Base-by-base conservation (phyloP, 257 asterid species). In the Osmanthus fragrans region DNA sequence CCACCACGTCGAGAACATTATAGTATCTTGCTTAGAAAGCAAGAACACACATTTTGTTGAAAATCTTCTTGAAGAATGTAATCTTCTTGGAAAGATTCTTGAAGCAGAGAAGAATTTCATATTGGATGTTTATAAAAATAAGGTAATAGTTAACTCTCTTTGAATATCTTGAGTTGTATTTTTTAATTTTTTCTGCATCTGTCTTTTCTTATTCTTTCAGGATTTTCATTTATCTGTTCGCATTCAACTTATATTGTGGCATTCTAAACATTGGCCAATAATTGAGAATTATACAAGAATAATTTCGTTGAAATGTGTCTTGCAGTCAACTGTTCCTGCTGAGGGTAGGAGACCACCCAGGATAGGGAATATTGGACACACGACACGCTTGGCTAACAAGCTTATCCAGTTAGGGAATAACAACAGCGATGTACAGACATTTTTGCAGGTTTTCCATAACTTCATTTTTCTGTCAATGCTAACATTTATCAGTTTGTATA, bases 331-430 rank as follows among this genome's bases (percentile, higher is more conserved):
- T 12, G 80, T 81, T 74, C 82, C 95, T 13, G 86, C 84, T 27
- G 92, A 88, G 84, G 94, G 92, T 81, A 92, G 84, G 83, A 47
- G 82, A 78, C 86, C 93, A 68, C 96, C 97, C 42, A 92, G 98
- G 85, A 85, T 89, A 77, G 98, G 97, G 67, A 93, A 92, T 85
- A 88, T 91, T 80, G 98, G 98, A 79, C 96, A 93, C 76, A 66
- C 88, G 74, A 92, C 97, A 51, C 98, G 94, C 74, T 87, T 93
- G 72, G 91, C 96, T 80, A 92, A 92, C 86, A 93, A 91, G 85
- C 87, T 93, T 84, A 84, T 90, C 45, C 95, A 89, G 30, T 76
- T 92, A 80, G 97, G 87, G 80, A 87, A 83, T 82, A 82, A 33
- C 81, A 86, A 80, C 85, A 86, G 76, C 13, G 83, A 81, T 65